Base-by-base conservation (phyloP, 225 moss, liverwort and hornwort genomes). In the Takakia lepidozioides region DNA sequence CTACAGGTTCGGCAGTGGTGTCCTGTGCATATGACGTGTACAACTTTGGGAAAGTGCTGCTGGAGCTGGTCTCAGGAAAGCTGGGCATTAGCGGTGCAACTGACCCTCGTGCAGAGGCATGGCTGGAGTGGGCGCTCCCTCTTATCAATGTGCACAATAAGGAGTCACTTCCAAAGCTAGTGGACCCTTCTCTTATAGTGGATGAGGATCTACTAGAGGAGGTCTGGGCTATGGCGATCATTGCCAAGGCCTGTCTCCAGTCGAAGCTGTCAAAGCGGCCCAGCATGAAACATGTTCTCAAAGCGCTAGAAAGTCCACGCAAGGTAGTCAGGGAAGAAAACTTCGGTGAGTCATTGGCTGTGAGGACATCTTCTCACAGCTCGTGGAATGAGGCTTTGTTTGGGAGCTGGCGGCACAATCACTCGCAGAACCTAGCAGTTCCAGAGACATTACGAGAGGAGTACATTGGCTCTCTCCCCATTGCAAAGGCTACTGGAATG, bases 301-400 rank as follows among this genome's bases (percentile, higher is more conserved):
- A 84, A 51, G 95, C 95, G 0, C 64, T 95, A 0, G 95, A 95
- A 57, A 90, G 87, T 20, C 95, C 95, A 1, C 90, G 88, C 82
- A 95, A 95, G 43, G 95, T 95, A 16, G 81, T 95, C 21, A 72
- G 95, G 1, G 89, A 95, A 62, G 89, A 90, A 27, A 84, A 87
- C 43, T 90, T 87, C 8, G 78, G 87, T 0, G 90, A 90, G 56
- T 79, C 90, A 0, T 43, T 93, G 5, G 82, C 90, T 18, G 22
- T 85, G 46, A 71, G 95, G 20, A 90, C 95, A 0, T 90, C 90
- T 1, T 95, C 95, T 2, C 90, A 95, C 51, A 87, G 90, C 23
- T 95, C 95, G 5, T 95, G 95, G 95, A 95, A 95, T 19, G 95
- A 95, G 61, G 95, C 95, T 1, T 58, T 95, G 36, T 95, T 95